phyloP scores from a whole-genome alignment of 2,329 filamentous ascomycete species.

The Plenodomus lindquistii region DNA sequence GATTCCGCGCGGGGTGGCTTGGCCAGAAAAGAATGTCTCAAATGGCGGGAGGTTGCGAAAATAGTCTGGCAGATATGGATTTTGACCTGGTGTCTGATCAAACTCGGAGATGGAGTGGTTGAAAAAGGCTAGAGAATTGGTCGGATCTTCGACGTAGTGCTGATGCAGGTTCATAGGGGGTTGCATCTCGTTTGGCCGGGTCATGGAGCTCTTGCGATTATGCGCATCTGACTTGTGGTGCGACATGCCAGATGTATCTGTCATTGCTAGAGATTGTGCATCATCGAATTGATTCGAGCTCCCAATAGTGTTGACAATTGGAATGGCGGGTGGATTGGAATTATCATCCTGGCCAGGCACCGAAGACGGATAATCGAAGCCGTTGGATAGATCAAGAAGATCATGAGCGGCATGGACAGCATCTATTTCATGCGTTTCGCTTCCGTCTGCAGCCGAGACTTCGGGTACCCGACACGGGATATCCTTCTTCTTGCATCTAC shows the following conservation, averaged over 20 bases:
- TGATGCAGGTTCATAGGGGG: constrained; percentile 8
- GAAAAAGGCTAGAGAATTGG: constrained; percentile 15
- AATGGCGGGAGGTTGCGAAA: constrained; percentile 36
- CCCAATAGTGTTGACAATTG: constrained; percentile 4
- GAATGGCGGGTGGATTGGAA: constrained; percentile 1
- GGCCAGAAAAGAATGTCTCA: constrained; percentile 38
- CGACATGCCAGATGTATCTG: background rate
- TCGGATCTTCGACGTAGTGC: constrained; percentile 9
- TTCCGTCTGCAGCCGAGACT: constrained; percentile 12
- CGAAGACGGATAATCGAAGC: constrained; percentile 22
- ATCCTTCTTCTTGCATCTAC: constrained; percentile 55
- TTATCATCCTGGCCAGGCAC: constrained; percentile 7
- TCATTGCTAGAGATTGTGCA: constrained; percentile 4
- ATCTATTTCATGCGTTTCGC: constrained; percentile 25
- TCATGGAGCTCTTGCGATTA: background rate
- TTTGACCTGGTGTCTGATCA: constrained; percentile 18
- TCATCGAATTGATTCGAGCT: constrained; percentile 5
- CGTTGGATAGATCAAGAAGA: constrained; percentile 32
- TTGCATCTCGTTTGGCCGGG: constrained; percentile 1
- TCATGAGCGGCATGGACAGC: constrained; percentile 37
- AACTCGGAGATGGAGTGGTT: constrained; percentile 16
- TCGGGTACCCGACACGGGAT: constrained; percentile 47
- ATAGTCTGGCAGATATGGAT: constrained; percentile 31
- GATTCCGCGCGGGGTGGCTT: constrained; percentile 50
- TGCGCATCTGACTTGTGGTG: background rate